These are phyloP conservation scores for Botrytis sinoallii DNA, from an alignment of 2,329 filamentous ascomycete species.

Conservation along the genomic window DNA sequence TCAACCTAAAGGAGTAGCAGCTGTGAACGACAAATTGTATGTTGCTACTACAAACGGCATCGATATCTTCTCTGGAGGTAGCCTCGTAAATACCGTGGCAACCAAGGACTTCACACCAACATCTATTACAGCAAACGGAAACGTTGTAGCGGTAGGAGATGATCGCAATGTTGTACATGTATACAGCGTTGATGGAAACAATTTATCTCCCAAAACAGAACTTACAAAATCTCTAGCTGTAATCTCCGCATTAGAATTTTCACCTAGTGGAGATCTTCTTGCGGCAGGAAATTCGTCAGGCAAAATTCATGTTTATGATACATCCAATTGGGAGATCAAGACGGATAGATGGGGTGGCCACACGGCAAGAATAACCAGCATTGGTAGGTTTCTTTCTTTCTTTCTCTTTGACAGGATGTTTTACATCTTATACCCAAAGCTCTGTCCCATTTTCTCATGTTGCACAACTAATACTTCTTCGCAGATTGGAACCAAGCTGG, in stretches of 20 bases:
- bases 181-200: conserved; percentile 61
- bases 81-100: conserved; percentile 56
- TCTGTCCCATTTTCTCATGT: not conserved
- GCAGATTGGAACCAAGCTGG: conserved; percentile 72
- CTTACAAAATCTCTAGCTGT: conserved; percentile 67
- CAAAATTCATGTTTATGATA: conserved; percentile 81
- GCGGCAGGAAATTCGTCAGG: conserved; percentile 81
- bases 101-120: conserved; percentile 64
- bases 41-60: conserved; percentile 55
- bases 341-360: conserved; percentile 78
- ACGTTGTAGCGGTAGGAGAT: conserved; percentile 70
- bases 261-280: conserved; percentile 69
- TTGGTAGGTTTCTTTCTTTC: conserved; percentile 36
- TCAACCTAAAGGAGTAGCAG: conserved; percentile 74
- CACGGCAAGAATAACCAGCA: conserved; percentile 62
- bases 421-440: not conserved
- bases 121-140: conserved; percentile 66
- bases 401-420: not conserved
- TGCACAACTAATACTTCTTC: not conserved
- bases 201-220: conserved; percentile 44
- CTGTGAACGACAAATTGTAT: conserved; percentile 49
- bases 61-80: conserved; percentile 57
- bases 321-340: conserved; percentile 63
- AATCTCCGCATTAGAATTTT: conserved; percentile 82
- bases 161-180: conserved; percentile 73